Conservation (phyloP, 306 rosid genomes). For the Crataegus laevigata region DNA sequence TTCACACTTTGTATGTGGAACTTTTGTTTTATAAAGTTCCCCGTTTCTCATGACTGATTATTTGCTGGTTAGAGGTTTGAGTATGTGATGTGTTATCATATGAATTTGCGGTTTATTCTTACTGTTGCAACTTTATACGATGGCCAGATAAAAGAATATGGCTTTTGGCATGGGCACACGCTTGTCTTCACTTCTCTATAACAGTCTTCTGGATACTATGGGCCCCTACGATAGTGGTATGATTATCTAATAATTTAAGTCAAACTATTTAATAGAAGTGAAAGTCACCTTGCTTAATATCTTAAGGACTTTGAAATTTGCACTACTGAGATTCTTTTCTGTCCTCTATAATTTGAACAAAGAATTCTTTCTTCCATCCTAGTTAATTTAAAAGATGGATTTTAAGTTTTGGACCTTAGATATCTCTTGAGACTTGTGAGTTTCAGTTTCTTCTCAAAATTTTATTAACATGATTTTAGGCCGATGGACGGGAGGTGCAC, state of each 20-base stretch:
- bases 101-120: neutral
- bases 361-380: neutral
- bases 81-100: neutral
- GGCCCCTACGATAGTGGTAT: conserved; percentile 99
- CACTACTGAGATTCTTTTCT: neutral
- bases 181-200: conserved; percentile 78
- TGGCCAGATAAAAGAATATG: conserved; percentile 91
- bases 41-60: neutral
- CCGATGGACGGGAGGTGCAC: conserved; percentile 92
- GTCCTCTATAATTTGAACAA: neutral
- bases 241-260: conserved; percentile 12
- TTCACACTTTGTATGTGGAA: neutral
- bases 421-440: neutral
- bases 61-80: neutral
- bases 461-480: conserved; percentile 41
- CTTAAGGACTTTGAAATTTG: neutral
- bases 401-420: conserved; percentile 11
- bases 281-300: neutral
- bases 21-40: neutral
- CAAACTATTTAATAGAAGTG: neutral
- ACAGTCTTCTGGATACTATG: conserved; percentile 82
- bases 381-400: neutral
- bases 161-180: conserved; percentile 87
- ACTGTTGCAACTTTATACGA: conserved; percentile 20
- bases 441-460: neutral